A percentile compares a stretch with the other conserved stretches of the same genome.
These are phyloP conservation scores for Sequoia sempervirens DNA, from an alignment of 75 land plant genomes.

Conservation along the genomic window DNA sequence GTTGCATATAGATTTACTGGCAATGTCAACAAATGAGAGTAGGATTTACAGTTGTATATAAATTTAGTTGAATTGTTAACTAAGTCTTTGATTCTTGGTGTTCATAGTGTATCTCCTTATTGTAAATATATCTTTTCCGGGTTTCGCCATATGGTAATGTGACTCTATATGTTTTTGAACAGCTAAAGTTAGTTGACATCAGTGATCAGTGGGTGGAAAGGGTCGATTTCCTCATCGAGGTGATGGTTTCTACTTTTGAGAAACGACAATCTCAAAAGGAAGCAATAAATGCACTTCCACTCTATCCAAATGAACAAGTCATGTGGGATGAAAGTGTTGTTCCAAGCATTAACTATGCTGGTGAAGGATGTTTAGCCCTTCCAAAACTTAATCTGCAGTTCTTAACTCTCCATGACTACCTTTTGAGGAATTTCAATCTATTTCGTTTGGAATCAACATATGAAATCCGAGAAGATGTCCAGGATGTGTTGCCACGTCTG, in stretches of 20 bases:
- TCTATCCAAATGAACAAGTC: constrained; percentile 94
- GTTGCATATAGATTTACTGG: background rate
- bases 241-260: constrained; percentile 84
- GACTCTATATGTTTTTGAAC: constrained; percentile 11
- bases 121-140: background rate
- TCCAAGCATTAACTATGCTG: constrained; percentile 95
- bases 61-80: background rate
- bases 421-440: constrained; percentile 92
- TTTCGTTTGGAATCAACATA: constrained; percentile 96
- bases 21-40: background rate
- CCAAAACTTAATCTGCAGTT: constrained; percentile 96
- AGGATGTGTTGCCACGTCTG: constrained; percentile 87
- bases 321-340: constrained; percentile 99
- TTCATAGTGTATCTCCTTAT: background rate
- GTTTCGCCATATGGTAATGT: background rate
- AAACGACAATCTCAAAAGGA: constrained; percentile 96
- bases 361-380: constrained; percentile 95
- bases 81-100: background rate
- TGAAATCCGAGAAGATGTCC: constrained; percentile 97
- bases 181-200: constrained; percentile 74
- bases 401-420: constrained; percentile 95
- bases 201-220: constrained; percentile 75
- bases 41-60: background rate
- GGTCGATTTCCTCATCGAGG: constrained; percentile 78
- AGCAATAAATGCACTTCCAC: constrained; percentile 93